phyloP scores from a whole-genome alignment of 495 filamentous ascomycete species.

The Peziza echinospora region DNA sequence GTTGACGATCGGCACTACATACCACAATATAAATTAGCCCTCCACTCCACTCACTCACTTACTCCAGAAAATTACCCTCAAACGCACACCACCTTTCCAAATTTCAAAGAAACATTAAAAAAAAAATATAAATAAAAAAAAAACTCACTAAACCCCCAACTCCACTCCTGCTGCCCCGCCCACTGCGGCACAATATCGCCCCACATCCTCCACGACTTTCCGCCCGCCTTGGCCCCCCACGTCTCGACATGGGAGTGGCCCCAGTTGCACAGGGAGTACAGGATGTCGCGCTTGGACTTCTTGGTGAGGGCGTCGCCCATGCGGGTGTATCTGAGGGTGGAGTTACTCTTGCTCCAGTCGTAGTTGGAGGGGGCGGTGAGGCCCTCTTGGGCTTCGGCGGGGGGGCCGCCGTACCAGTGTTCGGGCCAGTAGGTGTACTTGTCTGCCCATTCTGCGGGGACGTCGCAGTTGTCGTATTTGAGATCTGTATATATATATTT shows the following conservation, averaged over 20 bases:
- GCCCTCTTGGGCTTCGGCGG: slow-evolving; percentile 8
- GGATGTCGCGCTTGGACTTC: slow-evolving; percentile 31
- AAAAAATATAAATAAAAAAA: neutral
- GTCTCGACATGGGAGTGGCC: slow-evolving; percentile 30
- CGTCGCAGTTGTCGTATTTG: slow-evolving; percentile 1
- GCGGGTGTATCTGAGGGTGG: slow-evolving; percentile 27
- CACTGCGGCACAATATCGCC: slow-evolving; percentile 29
- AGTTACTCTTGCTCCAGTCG: slow-evolving; percentile 31
- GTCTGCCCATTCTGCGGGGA: neutral
- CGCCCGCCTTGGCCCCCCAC: slow-evolving; percentile 30
- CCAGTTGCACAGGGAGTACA: slow-evolving; percentile 48
- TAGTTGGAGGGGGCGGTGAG: slow-evolving; percentile 26
- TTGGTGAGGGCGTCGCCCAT: slow-evolving; percentile 40
- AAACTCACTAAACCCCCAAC: slow-evolving; percentile 6
- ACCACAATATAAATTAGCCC: neutral
- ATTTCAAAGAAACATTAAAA: no score
- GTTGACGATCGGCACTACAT: slow-evolving; percentile 21
- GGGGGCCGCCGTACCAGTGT: slow-evolving; percentile 9
- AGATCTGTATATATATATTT: neutral
- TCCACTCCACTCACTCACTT: no score
- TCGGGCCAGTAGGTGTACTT: slow-evolving; percentile 4
- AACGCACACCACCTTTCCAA: no score
- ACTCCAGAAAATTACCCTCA: no score
- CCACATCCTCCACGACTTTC: slow-evolving; percentile 33
- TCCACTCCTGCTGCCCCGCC: slow-evolving; percentile 8